These are phyloP conservation scores for Lunasporangiospora selenospora DNA, from an alignment of 192 early-diverging fungal species.

Conservation along the genomic window DNA sequence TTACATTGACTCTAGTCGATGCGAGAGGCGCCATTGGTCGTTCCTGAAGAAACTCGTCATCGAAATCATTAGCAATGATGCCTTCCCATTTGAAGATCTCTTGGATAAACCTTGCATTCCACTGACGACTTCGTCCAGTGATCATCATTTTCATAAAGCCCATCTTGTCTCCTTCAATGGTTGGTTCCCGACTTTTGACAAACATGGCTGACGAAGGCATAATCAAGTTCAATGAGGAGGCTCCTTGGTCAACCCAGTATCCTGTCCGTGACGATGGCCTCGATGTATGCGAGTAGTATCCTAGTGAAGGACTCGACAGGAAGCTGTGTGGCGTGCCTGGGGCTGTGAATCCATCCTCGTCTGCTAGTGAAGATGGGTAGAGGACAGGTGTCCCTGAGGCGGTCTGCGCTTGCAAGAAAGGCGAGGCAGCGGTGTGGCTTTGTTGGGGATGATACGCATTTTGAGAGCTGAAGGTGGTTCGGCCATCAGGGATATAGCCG, in stretches of 20 bases:
- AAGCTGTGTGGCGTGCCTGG: conserved; percentile 22
- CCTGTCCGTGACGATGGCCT: conserved; percentile 24
- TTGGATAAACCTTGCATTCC: conserved; percentile 16
- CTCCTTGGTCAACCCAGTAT: conserved; percentile 26
- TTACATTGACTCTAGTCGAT: background rate
- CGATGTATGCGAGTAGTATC: conserved; percentile 25
- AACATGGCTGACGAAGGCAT: conserved; percentile 39
- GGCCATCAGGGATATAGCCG: conserved; percentile 17
- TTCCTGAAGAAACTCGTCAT: conserved; percentile 29
- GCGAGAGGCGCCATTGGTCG: background rate
- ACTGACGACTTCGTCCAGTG: conserved; percentile 3
- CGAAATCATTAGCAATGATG: conserved; percentile 34
- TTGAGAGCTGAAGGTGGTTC: background rate
- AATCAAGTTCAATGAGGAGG: conserved; percentile 21
- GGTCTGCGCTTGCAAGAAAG: background rate
- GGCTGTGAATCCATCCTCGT: conserved; percentile 14
- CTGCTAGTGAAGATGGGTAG: conserved; percentile 14
- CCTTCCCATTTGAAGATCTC: conserved; percentile 39
- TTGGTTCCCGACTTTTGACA: conserved; percentile 19
- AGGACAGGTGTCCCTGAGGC: conserved; percentile 6
- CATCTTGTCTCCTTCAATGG: conserved; percentile 15
- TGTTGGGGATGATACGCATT: background rate
- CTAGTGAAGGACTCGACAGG: conserved; percentile 20
- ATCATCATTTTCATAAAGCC: conserved; percentile 34
- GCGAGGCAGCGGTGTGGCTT: background rate